These are phyloP conservation scores for Auriculariales sp. DNA, from an alignment of 768 basidiomycete genomes.

Conservation along the genomic window DNA sequence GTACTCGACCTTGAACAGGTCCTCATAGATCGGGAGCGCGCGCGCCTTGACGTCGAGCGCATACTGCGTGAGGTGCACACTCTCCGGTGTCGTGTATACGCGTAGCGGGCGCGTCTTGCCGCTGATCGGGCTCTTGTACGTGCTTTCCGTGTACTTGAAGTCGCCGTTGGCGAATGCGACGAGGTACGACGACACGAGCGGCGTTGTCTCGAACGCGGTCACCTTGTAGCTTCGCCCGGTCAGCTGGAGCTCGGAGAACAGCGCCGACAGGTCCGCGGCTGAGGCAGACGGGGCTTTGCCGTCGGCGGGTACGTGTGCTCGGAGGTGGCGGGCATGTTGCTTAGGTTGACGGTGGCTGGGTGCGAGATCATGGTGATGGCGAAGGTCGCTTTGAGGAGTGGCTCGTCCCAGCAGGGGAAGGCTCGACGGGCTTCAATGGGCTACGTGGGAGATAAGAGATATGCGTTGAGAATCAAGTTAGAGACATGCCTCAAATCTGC, in stretches of 20 bases:
- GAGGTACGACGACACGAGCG: conserved; percentile 79
- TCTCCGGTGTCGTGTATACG: conserved; percentile 74
- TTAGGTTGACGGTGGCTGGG: conserved; percentile 56
- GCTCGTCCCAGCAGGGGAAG: conserved; percentile 91
- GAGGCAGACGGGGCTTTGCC: background rate
- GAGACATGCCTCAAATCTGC: background rate
- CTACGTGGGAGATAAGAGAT: conserved; percentile 20
- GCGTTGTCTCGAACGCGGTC: conserved; percentile 67
- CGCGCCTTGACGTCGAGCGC: conserved; percentile 75
- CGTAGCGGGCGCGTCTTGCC: conserved; percentile 71
- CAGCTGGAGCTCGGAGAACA: conserved; percentile 7
- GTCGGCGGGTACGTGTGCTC: conserved; percentile 30
- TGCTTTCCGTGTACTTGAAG: conserved; percentile 59
- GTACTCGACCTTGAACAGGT: conserved; percentile 83
- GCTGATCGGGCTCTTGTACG: conserved; percentile 65
- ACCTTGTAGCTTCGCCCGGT: conserved; percentile 53
- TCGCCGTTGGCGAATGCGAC: conserved; percentile 76
- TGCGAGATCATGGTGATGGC: conserved; percentile 68
- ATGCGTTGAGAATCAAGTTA: background rate
- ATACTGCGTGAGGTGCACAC: conserved; percentile 66
- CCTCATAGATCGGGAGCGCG: conserved; percentile 81
- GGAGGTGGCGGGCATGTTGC: conserved; percentile 74
- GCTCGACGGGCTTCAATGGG: conserved; percentile 73
- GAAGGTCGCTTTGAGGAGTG: conserved; percentile 75
- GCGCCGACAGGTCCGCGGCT: background rate